Base-by-base conservation (phyloP, 2,329 filamentous ascomycete species). In the Ophiognomonia clavigignenti-juglandacearum region DNA sequence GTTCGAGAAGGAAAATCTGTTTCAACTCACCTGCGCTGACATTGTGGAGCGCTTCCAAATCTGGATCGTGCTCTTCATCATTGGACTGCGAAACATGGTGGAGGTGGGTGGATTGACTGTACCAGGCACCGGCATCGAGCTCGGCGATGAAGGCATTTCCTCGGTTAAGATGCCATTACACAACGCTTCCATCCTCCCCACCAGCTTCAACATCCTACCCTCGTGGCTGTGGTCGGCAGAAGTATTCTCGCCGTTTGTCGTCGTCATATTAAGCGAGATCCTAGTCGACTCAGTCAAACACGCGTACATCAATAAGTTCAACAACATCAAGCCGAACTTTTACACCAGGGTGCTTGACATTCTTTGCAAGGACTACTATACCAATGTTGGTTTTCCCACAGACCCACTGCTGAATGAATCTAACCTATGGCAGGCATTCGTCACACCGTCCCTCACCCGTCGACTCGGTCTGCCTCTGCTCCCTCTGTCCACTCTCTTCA, bases 261-360 rank as follows among this genome's bases (percentile, higher is more conserved):
- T 98, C 7, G 95, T 98, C 0, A 79, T 98, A 6, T 92, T 91
- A 1, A 96, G 90, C 53, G 93, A 98, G 68, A 96, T 96, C 84
- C 70, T 96, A 8, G 93, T 98, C 2, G 93, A 98, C 66, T 91
- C 88, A 80, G 80, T 96, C 64, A 98, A 98, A 65, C 95, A 98
- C 62, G 89, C 89, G 19, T 98, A 97, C 63, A 95, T 98, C 63
- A 91, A 85, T 62, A 98, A 98, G 63, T 98, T 98, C 72, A 98
- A 98, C 73, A 96, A 95, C 58, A 90, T 91, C 56, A 92, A 93
- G 54, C 93, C 93, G 3, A 81, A 79, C 6, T 86, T 98, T 47
- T 98, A 98, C 64, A 80, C 82, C 43, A 82, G 90, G 20, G 96
- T 93, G 61, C 77, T 97, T 14, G 95, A 98, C 61, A 88, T 98